A percentile compares a stretch with the other conserved stretches of the same genome.
Evolutionary conservation across 2,329 filamentous ascomycete genomes (phyloP).

Genomic region (Ophiostoma pallidulum): DNA sequence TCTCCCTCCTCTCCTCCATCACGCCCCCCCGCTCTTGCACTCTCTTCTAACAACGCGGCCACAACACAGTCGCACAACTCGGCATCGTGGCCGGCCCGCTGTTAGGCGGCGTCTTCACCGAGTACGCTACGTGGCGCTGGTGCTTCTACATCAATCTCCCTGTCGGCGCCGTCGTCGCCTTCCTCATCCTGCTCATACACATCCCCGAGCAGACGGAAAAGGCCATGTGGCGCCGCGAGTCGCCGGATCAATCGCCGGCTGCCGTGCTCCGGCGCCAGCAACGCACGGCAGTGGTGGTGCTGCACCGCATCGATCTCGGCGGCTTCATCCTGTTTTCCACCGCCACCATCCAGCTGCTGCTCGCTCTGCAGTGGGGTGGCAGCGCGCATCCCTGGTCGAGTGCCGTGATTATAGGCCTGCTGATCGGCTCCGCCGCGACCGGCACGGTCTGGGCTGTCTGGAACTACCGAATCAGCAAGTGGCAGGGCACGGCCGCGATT

Average conservation of each 20-base stretch:
- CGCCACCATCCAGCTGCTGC: conserved; percentile 31
- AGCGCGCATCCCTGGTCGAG: conserved; percentile 30
- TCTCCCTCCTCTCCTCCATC: too few species aligned
- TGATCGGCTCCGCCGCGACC: conserved; percentile 24
- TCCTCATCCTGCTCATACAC: conserved; percentile 23
- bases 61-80: conserved; percentile 28
- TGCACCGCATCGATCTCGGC: conserved; percentile 29
- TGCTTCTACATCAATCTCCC: conserved; percentile 39
- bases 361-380: conserved; percentile 36
- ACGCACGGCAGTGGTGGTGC: too few species aligned
- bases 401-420: conserved; percentile 30
- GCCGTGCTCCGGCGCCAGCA: too few species aligned
- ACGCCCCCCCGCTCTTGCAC: too few species aligned
- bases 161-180: conserved; percentile 28
- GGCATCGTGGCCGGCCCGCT: conserved; percentile 37
- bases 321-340: conserved; percentile 34
- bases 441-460: neutral
- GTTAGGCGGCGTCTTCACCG: conserved; percentile 31
- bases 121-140: conserved; percentile 34
- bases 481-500: neutral
- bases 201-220: conserved; percentile 29
- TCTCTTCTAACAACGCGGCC: neutral
- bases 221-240: conserved; percentile 19
- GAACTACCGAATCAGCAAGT: neutral
- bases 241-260: conserved; percentile 19